phyloP scores from a whole-genome alignment of 2,329 filamentous ascomycete genomes.

The Tricladium varicosporioides region DNA sequence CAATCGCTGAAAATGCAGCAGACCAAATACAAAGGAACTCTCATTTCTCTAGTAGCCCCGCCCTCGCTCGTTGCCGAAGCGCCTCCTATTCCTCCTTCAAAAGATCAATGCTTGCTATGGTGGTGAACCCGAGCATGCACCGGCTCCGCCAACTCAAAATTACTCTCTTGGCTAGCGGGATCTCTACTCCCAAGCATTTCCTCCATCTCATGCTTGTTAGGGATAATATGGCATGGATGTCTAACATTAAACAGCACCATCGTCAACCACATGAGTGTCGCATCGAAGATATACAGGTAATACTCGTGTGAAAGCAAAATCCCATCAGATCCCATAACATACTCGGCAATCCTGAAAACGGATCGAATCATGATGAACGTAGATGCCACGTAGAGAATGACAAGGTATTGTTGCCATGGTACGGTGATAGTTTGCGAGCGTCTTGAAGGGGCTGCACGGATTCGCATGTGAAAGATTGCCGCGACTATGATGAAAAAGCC shows the following conservation, averaged over 20 bases:
- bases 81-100: neutral
- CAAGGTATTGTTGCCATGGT: constrained; percentile 38
- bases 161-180: neutral
- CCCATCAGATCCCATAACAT: constrained; percentile 40
- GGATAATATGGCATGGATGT: constrained; percentile 34
- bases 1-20: too few species aligned
- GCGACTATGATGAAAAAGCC: constrained; percentile 46
- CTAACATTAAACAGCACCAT: constrained; percentile 36
- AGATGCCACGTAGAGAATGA: constrained; percentile 40
- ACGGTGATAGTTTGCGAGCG: constrained; percentile 15
- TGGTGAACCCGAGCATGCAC: neutral
- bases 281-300: constrained; percentile 43
- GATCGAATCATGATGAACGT: constrained; percentile 43
- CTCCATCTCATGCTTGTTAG: neutral
- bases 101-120: neutral
- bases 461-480: constrained; percentile 42
- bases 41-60: too few species aligned
- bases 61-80: too few species aligned
- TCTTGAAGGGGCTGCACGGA: constrained; percentile 31
- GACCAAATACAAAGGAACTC: too few species aligned
- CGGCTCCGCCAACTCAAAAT: constrained; percentile 2
- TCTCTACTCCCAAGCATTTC: neutral
- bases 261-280: constrained; percentile 39
- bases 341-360: constrained; percentile 46
- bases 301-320: constrained; percentile 42